Conservation (phyloP, 2,329 filamentous ascomycete species). For the Fragosphaeria purpurea region DNA sequence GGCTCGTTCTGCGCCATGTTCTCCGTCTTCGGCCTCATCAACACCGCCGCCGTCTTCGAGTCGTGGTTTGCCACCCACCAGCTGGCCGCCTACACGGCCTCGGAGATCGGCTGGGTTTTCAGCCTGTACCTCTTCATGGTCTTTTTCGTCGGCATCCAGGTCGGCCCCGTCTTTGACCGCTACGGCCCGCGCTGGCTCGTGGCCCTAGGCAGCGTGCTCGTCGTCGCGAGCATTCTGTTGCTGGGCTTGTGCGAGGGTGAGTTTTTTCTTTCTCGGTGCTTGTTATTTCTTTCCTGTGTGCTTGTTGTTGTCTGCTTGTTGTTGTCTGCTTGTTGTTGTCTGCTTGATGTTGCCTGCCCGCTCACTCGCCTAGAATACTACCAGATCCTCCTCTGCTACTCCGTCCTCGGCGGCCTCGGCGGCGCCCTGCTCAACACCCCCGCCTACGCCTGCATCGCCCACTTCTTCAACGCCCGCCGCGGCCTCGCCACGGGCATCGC, state of each 20-base stretch:
- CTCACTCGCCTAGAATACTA: slow-evolving; percentile 43
- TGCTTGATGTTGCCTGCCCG: no score
- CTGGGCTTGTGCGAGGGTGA: slow-evolving; percentile 52
- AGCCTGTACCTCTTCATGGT: slow-evolving; percentile 70
- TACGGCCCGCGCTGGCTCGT: slow-evolving; percentile 63
- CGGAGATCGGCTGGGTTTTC: slow-evolving; percentile 77
- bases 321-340: not conserved
- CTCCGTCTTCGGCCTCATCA: slow-evolving; percentile 63
- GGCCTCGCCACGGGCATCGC: slow-evolving; percentile 75
- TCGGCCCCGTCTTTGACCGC: slow-evolving; percentile 72
- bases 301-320: slow-evolving; percentile 11
- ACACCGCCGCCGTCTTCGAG: slow-evolving; percentile 67
- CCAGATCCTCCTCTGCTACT: slow-evolving; percentile 72
- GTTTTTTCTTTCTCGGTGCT: slow-evolving; percentile 19
- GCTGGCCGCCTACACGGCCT: slow-evolving; percentile 54
- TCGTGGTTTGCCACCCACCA: slow-evolving; percentile 66
- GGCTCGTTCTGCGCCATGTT: slow-evolving; percentile 64
- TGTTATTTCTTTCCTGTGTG: not conserved
- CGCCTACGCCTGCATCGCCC: slow-evolving; percentile 62
- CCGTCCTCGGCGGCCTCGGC: slow-evolving; percentile 60
- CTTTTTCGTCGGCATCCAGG: slow-evolving; percentile 73
- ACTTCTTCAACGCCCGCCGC: slow-evolving; percentile 64
- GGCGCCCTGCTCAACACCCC: slow-evolving; percentile 71
- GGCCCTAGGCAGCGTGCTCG: slow-evolving; percentile 48
- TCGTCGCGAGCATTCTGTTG: slow-evolving; percentile 53